Conservation (phyloP, 2,329 filamentous ascomycete species). For the Spiromastix sp. region DNA sequence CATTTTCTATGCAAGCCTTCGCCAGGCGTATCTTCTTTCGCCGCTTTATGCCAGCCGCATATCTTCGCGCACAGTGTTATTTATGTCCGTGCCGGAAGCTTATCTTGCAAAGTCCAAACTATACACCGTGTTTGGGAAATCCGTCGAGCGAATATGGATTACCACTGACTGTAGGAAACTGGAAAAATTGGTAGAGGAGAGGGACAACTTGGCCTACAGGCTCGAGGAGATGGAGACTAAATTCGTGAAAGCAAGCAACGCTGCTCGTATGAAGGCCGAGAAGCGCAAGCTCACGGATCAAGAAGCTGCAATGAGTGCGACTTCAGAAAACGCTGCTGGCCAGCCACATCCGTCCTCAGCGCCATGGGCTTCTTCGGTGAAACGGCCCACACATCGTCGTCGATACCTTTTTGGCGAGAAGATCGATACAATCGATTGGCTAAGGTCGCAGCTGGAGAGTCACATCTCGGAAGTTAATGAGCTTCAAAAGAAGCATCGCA, state of each 20-base stretch:
- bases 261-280: slow-evolving; percentile 52
- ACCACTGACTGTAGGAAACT: slow-evolving; percentile 66
- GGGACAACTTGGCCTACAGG: slow-evolving; percentile 65
- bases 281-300: slow-evolving; percentile 19
- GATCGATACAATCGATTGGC: slow-evolving; percentile 85
- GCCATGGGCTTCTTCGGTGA: slow-evolving; percentile 26
- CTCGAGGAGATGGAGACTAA: slow-evolving; percentile 82
- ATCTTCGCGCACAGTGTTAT: slow-evolving; percentile 79
- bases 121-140: slow-evolving; percentile 67
- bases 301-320: slow-evolving; percentile 20
- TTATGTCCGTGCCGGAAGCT: slow-evolving; percentile 68
- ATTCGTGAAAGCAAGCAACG: slow-evolving; percentile 69
- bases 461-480: slow-evolving; percentile 60
- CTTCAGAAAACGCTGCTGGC: slow-evolving; percentile 7
- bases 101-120: slow-evolving; percentile 68
- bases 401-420: slow-evolving; percentile 64
- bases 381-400: slow-evolving; percentile 62
- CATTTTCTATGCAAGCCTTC: slow-evolving; percentile 81
- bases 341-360: slow-evolving; percentile 19
- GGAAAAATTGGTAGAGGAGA: slow-evolving; percentile 65
- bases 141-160: slow-evolving; percentile 77
- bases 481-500: slow-evolving; percentile 54
- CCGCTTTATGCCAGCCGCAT: slow-evolving; percentile 74
- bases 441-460: slow-evolving; percentile 60
- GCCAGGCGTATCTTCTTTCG: slow-evolving; percentile 82